Base-by-base conservation (phyloP, 331 rosid genomes). In the Prunus yedoensis region DNA sequence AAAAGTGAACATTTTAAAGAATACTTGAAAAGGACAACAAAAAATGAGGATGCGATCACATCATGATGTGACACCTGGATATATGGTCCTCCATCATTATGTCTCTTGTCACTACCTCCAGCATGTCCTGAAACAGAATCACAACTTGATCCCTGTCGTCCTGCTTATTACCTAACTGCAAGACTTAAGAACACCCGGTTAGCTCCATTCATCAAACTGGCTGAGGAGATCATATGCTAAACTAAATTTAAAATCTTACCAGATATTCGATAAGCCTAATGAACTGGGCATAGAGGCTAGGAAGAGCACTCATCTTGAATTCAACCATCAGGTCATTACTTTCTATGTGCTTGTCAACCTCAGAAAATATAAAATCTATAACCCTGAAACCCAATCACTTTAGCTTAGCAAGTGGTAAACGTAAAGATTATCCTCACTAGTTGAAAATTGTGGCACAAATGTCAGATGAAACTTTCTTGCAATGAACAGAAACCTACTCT, bases 101-200 rank as follows among this genome's bases (percentile, higher is more conserved):
- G 83, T 95, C 99, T 83, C 94, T 88, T 0, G 97, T 88, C 61
- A 95, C 93, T 25, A 88, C 96, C 84, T 95, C 99, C 70, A 88
- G 87, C 99, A 95, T 95, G 89, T 95, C 98, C 87, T 95, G 99
- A 86, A 95, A 95, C 57, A 92, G 84, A 86, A 95, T 81, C 77
- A 95, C 99, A 69, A 95, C 97, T 71, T 71, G 81, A 85, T 91
- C 89, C 86, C 96, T 89, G 77, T 92, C 98, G 13, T 91, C 93
- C 76, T 14, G 80, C 71, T 85, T 79, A 88, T 95, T 95, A 5
- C 53, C 84, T 53, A 85, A 53, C 99, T 95, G 96, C 83, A 87
- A 84, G 13, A 69, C 52, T 70, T 69, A 66, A 77, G 59, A 28
- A 28, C 28, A 76, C 21, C 11, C 2, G 30, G 74, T 77, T 43